Conservation (phyloP, 148 eudicot species). For the Salicornia ramosissima region DNA sequence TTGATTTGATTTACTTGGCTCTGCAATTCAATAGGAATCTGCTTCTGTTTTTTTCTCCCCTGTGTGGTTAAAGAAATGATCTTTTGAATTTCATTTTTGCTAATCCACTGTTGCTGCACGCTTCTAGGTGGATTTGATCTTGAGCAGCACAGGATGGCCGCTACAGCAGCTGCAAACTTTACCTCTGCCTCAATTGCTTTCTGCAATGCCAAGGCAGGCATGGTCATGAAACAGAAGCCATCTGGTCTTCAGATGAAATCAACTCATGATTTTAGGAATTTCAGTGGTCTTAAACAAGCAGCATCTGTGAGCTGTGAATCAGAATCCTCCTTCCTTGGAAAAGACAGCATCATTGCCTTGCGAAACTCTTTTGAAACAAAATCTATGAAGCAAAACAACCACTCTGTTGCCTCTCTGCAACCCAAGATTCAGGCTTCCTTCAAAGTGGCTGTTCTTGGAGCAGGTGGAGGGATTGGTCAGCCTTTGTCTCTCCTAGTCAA, state of each 20-base stretch:
- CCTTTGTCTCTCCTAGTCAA: constrained; percentile 73
- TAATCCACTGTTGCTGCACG: constrained; percentile 2
- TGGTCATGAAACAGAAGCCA: constrained; percentile 19
- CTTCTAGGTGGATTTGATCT: constrained; percentile 13
- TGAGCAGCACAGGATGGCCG: constrained; percentile 20
- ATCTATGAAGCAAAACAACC: constrained; percentile 14
- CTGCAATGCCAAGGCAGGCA: constrained; percentile 23
- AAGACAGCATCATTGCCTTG: constrained; percentile 17
- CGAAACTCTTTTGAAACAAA: constrained; percentile 24
- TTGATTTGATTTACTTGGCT: no score
- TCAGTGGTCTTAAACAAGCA: constrained; percentile 33
- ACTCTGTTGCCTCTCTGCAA: constrained; percentile 12
- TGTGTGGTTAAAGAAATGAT: no score
- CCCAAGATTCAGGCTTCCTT: constrained; percentile 29
- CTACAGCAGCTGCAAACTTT: constrained; percentile 25
- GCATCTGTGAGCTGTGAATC: constrained; percentile 23
- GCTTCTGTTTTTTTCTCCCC: no score
- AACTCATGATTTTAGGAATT: constrained; percentile 17
- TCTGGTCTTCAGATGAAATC: constrained; percentile 22
- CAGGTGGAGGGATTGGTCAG: constrained; percentile 87
- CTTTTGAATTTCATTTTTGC: background rate
- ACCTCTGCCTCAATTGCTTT: constrained; percentile 19
- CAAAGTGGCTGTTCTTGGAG: constrained; percentile 91
- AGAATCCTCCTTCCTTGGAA: constrained; percentile 26
- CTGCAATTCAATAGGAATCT: no score